Conservation (phyloP, 139 green algal species). For the Coelastrella sp. region DNA sequence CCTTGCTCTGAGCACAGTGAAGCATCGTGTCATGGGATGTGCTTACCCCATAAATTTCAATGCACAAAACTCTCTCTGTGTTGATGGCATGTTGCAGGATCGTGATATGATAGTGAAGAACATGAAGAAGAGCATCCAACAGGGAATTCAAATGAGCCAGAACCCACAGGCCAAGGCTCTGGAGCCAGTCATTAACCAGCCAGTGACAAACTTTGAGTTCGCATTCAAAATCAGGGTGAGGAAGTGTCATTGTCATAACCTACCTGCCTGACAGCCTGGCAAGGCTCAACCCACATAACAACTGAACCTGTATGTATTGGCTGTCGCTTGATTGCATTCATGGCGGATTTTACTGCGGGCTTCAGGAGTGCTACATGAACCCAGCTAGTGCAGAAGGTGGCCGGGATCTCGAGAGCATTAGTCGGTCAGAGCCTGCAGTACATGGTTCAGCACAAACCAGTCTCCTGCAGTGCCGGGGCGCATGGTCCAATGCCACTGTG, state of each 20-base stretch:
- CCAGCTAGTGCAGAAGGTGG: background rate
- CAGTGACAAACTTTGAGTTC: conserved; percentile 76
- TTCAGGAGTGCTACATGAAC: background rate
- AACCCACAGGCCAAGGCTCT: conserved; percentile 23
- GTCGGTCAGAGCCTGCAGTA: background rate
- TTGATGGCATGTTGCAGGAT: conserved; percentile 15
- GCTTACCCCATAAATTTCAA: no score
- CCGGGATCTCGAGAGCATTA: background rate
- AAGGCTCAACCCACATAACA: no score
- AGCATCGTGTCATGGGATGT: no score
- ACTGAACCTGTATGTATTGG: no score
- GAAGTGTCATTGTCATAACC: no score
- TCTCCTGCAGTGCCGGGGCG: no score
- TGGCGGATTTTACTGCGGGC: background rate
- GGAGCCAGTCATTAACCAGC: conserved; percentile 41
- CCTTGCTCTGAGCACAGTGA: no score
- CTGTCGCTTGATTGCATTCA: no score
- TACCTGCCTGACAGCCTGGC: no score
- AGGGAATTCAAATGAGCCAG: background rate
- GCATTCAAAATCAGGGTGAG: conserved; percentile 85
- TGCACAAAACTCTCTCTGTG: background rate
- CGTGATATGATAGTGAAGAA: conserved; percentile 41
- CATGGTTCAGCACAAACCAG: no score
- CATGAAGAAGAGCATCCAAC: conserved; percentile 29
- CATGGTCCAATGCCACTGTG: no score